These are phyloP conservation scores for Begonia fuchsioides DNA, from an alignment of 306 rosid species.

Conservation along the genomic window DNA sequence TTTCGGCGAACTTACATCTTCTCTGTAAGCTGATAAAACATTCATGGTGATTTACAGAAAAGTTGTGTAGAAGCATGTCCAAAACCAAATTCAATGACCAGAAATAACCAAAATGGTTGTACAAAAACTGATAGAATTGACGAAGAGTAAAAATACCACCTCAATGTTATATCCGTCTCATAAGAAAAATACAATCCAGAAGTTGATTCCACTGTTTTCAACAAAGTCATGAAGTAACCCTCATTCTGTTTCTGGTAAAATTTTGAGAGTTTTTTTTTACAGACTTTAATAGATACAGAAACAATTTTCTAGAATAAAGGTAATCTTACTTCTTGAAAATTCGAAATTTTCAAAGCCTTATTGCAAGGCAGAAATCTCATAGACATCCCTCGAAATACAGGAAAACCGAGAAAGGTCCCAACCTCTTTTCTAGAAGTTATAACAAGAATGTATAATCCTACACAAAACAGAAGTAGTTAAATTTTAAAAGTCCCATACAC, in stretches of 20 bases:
- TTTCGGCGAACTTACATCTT: constrained; percentile 65
- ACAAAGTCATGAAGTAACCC: constrained; percentile 56
- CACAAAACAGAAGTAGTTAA: constrained; percentile 9
- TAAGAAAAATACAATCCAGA: constrained; percentile 82
- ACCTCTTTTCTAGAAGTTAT: constrained; percentile 76
- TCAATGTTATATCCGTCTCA: constrained; percentile 70
- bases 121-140: background rate
- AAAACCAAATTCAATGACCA: background rate
- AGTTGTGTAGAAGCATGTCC: constrained; percentile 7
- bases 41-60: constrained; percentile 11
- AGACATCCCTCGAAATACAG: constrained; percentile 51
- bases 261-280: constrained; percentile 7
- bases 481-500: constrained; percentile 4
- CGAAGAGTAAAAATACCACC: constrained; percentile 25
- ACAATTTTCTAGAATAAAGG: constrained; percentile 7
- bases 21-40: constrained; percentile 58
- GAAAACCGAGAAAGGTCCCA: constrained; percentile 64
- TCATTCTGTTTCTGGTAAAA: constrained; percentile 68
- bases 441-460: constrained; percentile 69
- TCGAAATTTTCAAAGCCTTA: constrained; percentile 55
- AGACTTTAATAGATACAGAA: constrained; percentile 1
- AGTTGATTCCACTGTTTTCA: constrained; percentile 70
- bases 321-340: constrained; percentile 65
- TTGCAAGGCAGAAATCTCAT: constrained; percentile 75
- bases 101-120: constrained; percentile 1